These are phyloP conservation scores for Amanita pseudoporphyria DNA, from an alignment of 768 basidiomycete species.

Conservation along the genomic window DNA sequence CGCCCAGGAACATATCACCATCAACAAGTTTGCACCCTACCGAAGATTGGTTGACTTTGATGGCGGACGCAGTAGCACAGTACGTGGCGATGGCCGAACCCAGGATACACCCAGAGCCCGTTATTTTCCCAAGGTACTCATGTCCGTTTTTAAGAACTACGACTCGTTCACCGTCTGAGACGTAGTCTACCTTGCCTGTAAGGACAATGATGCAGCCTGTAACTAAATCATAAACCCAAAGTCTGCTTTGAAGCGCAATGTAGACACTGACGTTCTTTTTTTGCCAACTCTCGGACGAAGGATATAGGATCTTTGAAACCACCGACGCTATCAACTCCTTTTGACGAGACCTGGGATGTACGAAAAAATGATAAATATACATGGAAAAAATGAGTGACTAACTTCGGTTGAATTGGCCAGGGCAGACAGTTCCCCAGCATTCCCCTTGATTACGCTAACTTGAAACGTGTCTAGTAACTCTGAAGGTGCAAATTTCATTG, in stretches of 20 bases:
- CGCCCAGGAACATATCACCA: constrained; percentile 70
- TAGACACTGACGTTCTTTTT: constrained; percentile 54
- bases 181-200: constrained; percentile 73
- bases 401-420: constrained; percentile 74
- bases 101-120: constrained; percentile 83
- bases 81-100: constrained; percentile 74
- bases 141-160: constrained; percentile 71
- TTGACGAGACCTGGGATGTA: constrained; percentile 46
- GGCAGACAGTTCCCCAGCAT: constrained; percentile 81
- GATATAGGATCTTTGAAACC: constrained; percentile 68
- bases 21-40: constrained; percentile 40
- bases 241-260: neutral
- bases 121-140: constrained; percentile 64
- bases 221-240: neutral
- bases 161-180: constrained; percentile 71
- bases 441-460: constrained; percentile 89
- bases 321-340: constrained; percentile 84
- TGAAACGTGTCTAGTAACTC: constrained; percentile 74
- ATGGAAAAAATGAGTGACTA: neutral
- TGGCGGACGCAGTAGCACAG: constrained; percentile 47
- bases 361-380: neutral
- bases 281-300: constrained; percentile 63
- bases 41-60: constrained; percentile 19
- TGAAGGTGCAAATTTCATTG: constrained; percentile 14
- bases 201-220: constrained; percentile 74